Evolutionary conservation across 2,329 filamentous ascomycete genomes (phyloP), one percentile per base, ranked within the genome.

Genomic region (Rasamsonia emersonii): DNA sequence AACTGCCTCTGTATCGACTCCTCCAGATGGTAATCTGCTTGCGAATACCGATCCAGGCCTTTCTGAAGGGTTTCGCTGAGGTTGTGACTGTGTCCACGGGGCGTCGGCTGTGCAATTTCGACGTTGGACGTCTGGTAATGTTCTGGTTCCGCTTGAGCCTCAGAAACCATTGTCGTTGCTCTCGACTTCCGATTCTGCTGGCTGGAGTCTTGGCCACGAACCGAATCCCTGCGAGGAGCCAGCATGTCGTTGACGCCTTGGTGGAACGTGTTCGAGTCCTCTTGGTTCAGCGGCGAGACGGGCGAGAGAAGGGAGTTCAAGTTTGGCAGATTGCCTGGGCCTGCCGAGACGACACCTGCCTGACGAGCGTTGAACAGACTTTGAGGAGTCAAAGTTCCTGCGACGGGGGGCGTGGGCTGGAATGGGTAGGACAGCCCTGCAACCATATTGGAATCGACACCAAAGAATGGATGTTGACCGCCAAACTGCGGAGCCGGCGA

Each of bases 11-110:
- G 77, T 40, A 88, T 77, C 39, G 84, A 78, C 51, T 86, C 77
- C 51, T 88, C 83, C 39, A 91, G 59, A 46, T 89, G 84, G 50
- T 91, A 89, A 47, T 93, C 84, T 4, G 83, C 80, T 49, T 88
- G 82, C 30, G 41, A 41, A 40, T 53, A 49, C 23, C 55, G 53
- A 23, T 91, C 81, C 35, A 93, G 80, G 44, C 91, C 86, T 40
- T 79, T 80, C 53, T 94, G 86, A 15, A 93, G 69, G 27, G 77
- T 84, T 41, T 79, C 73, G 47, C 80, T 86, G 24, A 84, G 70
- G 44, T 86, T 86, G 45, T 88, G 82, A 35, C 69, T 69, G 54
- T 78, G 73, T 21, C 70, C 70, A 43, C 70, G 68, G 36, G 76
- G 75, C 30, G 68, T 77, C 7, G 75, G 75, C 28, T 75, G 68